phyloP scores from a whole-genome alignment of 140 eudicot species.

The Stevia rebaudiana region DNA sequence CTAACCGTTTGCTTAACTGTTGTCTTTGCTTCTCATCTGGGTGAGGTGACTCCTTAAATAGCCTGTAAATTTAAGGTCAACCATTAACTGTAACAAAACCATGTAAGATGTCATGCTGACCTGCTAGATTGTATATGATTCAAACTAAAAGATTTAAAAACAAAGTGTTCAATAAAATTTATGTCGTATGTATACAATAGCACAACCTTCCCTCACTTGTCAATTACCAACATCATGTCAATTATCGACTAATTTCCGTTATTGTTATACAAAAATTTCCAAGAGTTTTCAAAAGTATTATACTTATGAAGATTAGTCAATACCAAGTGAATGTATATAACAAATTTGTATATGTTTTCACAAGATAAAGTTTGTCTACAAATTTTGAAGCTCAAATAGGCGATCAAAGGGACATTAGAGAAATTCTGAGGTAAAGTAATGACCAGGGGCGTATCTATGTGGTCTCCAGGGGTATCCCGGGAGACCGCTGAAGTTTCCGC shows the following conservation, averaged over 20 bases:
- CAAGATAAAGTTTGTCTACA: constrained; percentile 3
- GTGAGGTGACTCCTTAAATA: constrained; percentile 97
- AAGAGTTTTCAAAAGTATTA: not conserved
- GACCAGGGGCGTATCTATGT: too few relatives aligned
- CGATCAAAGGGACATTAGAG: constrained; percentile 1
- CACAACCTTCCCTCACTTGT: constrained; percentile 8
- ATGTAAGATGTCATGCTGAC: constrained; percentile 17
- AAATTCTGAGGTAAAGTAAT: not conserved
- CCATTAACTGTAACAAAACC: constrained; percentile 9
- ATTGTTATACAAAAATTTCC: not conserved
- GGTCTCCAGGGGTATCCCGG: too few relatives aligned
- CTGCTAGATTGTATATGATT: not conserved
- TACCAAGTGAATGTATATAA: not conserved
- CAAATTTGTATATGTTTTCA: constrained; percentile 13
- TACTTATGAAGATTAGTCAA: constrained; percentile 2
- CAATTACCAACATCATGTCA: constrained; percentile 2
- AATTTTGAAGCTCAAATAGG: not conserved
- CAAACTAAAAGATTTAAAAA: constrained; percentile 1
- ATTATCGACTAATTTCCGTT: not conserved
- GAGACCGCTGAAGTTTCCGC: too few relatives aligned
- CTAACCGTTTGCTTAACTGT: constrained; percentile 81
- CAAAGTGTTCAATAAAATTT: not conserved
- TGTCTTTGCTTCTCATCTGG: constrained; percentile 99
- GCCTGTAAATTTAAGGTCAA: constrained; percentile 37
- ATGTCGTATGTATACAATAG: not conserved